Percentiles rank a stretch among this genome's conserved stretches.
Conservation (phyloP, 495 filamentous ascomycete species). For the Daldinia childiae region DNA sequence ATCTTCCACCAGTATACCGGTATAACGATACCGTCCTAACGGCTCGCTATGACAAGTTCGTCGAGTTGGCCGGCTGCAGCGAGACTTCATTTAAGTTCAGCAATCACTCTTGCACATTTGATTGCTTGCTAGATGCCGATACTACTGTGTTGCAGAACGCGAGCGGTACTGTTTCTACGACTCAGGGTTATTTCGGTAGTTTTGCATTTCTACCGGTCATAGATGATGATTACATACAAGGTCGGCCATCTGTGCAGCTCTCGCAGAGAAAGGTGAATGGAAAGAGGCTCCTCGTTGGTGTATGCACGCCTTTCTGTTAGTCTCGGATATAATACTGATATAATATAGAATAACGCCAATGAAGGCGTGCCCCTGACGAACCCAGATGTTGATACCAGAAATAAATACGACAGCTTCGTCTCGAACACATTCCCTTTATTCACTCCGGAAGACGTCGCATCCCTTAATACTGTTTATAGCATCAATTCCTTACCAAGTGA, state of each 20-base stretch:
- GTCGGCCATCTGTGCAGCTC: slow-evolving; percentile 63
- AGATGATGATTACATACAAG: slow-evolving; percentile 65
- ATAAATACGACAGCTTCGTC: slow-evolving; percentile 34
- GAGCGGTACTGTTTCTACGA: slow-evolving; percentile 51
- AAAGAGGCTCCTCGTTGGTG: slow-evolving; percentile 41
- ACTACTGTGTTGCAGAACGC: slow-evolving; percentile 64
- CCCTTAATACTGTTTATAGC: slow-evolving; percentile 20
- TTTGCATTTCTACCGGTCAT: slow-evolving; percentile 72
- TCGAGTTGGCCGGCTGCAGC: slow-evolving; percentile 60
- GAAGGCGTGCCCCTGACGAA: slow-evolving; percentile 44
- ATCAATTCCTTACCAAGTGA: slow-evolving; percentile 26
- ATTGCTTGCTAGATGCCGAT: slow-evolving; percentile 51
- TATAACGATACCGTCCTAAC: too few species aligned
- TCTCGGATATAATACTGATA: background rate
- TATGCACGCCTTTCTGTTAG: slow-evolving; percentile 1
- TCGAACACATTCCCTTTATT: slow-evolving; percentile 33
- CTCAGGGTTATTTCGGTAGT: slow-evolving; percentile 51
- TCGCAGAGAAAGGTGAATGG: slow-evolving; percentile 54
- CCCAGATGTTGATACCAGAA: slow-evolving; percentile 28
- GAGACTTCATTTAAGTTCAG: slow-evolving; percentile 18
- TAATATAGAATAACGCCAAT: slow-evolving; percentile 43
- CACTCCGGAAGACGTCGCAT: slow-evolving; percentile 38
- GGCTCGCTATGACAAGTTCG: slow-evolving; percentile 63
- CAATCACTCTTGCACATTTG: slow-evolving; percentile 37
- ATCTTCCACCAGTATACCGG: too few species aligned